Evolutionary conservation across 257 asterid species (phyloP), one percentile per base, ranked within the genome.

Genomic region (Penstemon newberryi): DNA sequence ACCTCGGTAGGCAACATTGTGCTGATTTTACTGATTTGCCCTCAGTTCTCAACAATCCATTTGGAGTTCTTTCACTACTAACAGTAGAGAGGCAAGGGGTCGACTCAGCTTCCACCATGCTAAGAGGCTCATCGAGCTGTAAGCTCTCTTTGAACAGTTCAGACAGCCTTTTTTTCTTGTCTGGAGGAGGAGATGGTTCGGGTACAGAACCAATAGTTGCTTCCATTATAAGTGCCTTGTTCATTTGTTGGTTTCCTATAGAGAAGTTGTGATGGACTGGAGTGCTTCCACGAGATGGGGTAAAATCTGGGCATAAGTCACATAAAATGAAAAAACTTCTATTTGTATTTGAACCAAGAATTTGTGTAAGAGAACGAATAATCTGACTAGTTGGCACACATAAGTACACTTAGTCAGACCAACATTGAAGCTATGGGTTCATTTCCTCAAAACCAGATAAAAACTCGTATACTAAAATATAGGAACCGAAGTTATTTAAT

Each of bases 221-320:
- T 58, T 69, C 83, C 4, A 25, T 50, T 59, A 60, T 8, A 50
- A 62, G 37, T 18, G 72, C 13, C 13, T 72, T 71, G 42, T 78
- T 82, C 19, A 18, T 46, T 18, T 8, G 58, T 8, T 67, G 63
- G 53, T 62, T 75, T 25, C 83, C 86, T 8, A 42, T 43, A 6
- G 86, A 70, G 69, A 73, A 77, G 72, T 60, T 72, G 38, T 70
- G 81, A 77, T 86, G 91, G 33, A 84, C 85, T 0, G 96, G 97
- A 7, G 95, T 85, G 45, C 59, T 91, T 56, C 95, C 95, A 13
- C 83, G 83, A 3, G 95, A 88, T 37, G 96, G 95, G 7, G 92
- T 85, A 50, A 85, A 88, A 75, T 88, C 97, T 88, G 80, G 77
- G 36, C 4, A 49, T 7, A 33, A 38, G n/a, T 2, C 51, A 19